A percentile compares a stretch with the other conserved stretches of the same genome.
Evolutionary conservation across 129 eudicot species (phyloP).

Genomic region (Tanacetum coccineum): DNA sequence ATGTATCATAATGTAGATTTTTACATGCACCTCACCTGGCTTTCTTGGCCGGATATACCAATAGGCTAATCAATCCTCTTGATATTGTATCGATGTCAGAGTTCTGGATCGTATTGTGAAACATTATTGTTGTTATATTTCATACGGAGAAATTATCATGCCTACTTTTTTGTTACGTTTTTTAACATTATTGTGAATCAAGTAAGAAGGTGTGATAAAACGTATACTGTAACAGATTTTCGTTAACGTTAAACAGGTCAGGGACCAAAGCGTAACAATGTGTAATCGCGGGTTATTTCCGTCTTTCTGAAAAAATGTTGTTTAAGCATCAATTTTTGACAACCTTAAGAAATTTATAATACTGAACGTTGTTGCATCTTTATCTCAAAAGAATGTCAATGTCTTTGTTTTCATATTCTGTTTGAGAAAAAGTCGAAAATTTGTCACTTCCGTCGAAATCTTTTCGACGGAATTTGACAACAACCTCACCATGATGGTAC

Average conservation of each 20-base stretch:
- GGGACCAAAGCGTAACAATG: not conserved
- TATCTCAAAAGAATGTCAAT: slow-evolving; percentile 7
- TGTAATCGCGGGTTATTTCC: not conserved
- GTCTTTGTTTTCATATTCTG: not conserved
- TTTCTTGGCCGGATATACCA: slow-evolving; percentile 18
- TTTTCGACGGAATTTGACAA: slow-evolving; percentile 27
- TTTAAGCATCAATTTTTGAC: not conserved
- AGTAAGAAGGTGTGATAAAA: too few relatives aligned
- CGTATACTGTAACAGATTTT: too few relatives aligned
- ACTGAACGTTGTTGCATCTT: slow-evolving; percentile 24
- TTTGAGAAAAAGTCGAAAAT: not conserved
- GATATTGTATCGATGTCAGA: slow-evolving; percentile 12
- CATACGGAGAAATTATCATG: slow-evolving; percentile 1
- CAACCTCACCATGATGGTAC: slow-evolving; percentile 16
- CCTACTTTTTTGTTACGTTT: not conserved
- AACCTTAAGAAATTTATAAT: not conserved
- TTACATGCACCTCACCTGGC: slow-evolving; percentile 12
- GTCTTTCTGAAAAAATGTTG: not conserved
- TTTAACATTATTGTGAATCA: too few relatives aligned
- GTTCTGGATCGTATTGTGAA: slow-evolving; percentile 16
- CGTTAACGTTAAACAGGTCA: not conserved
- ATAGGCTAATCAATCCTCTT: slow-evolving; percentile 18
- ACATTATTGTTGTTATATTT: slow-evolving; percentile 18
- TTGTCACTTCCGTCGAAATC: slow-evolving; percentile 30
- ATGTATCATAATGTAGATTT: slow-evolving; percentile 52